Evolutionary conservation across 805 yeast genomes (phyloP).

Genomic region (Saturnispora sekii): DNA sequence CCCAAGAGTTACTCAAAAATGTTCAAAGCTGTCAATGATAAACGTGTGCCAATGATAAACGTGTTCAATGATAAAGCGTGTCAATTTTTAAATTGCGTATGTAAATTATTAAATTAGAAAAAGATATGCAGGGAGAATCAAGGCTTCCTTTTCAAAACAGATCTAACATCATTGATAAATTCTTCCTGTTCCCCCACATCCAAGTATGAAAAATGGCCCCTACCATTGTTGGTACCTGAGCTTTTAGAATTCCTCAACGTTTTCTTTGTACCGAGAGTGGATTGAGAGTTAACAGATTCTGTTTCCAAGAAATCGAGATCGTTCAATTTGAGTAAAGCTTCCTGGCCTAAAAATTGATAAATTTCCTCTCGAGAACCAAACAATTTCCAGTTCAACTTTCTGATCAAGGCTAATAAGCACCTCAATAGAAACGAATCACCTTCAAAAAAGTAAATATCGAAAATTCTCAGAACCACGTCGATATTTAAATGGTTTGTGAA

Average conservation of each 20-base stretch:
- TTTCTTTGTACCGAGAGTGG: slow-evolving; percentile 1
- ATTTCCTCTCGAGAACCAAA: slow-evolving; percentile 43
- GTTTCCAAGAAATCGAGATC: slow-evolving; percentile 3
- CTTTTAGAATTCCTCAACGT: not conserved
- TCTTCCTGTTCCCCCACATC: slow-evolving; percentile 43
- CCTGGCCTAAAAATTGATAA: slow-evolving; percentile 30
- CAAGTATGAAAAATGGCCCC: slow-evolving; percentile 26
- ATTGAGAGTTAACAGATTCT: not conserved
- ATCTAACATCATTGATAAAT: slow-evolving; percentile 35
- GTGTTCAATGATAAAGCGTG: too few species aligned
- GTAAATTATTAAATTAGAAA: not conserved
- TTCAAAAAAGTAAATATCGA: slow-evolving; percentile 55
- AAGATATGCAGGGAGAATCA: not conserved
- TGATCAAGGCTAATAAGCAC: slow-evolving; percentile 42
- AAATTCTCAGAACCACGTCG: slow-evolving; percentile 37
- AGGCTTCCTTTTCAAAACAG: slow-evolving; percentile 26
- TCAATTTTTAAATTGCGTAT: not conserved
- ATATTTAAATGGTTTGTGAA: slow-evolving; percentile 37
- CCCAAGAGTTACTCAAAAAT: slow-evolving; percentile 36
- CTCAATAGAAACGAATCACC: slow-evolving; percentile 48
- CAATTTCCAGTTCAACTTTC: slow-evolving; percentile 38
- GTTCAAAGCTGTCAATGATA: slow-evolving; percentile 18
- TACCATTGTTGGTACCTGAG: slow-evolving; percentile 7
- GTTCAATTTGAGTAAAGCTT: slow-evolving; percentile 23
- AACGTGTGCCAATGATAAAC: not conserved